These are phyloP conservation scores for Fusarium oxysporum DNA, from an alignment of 2,329 filamentous ascomycete genomes.

Conservation along the genomic window DNA sequence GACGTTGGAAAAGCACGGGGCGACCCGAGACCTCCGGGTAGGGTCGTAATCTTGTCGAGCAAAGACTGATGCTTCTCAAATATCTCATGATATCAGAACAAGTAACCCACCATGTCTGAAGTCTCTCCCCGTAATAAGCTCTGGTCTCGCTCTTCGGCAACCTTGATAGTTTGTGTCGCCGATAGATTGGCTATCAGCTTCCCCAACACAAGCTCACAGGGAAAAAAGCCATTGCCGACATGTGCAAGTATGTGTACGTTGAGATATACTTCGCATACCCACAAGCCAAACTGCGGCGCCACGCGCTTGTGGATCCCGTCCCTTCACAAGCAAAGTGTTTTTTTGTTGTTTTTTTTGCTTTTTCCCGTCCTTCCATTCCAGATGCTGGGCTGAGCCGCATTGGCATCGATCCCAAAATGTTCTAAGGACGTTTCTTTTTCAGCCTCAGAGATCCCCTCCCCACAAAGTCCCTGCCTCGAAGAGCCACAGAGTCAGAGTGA, in stretches of 20 bases:
- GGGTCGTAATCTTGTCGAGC: conserved; percentile 2
- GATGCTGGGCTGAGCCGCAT: conserved; percentile 38
- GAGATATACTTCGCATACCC: conserved; percentile 30
- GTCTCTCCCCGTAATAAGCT: neutral
- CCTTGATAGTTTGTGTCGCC: neutral
- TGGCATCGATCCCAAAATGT: conserved; percentile 37
- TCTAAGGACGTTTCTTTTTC: conserved; percentile 35
- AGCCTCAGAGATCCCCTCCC: conserved; percentile 40
- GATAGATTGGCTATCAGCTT: neutral
- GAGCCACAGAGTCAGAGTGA: conserved; percentile 1
- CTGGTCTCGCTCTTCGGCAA: neutral
- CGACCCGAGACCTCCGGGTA: conserved; percentile 14
- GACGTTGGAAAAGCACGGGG: conserved; percentile 9
- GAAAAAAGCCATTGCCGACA: conserved; percentile 10
- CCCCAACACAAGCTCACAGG: neutral
- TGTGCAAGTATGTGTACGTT: conserved; percentile 31
- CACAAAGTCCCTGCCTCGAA: conserved; percentile 20
- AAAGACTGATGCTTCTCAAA: conserved; percentile 6
- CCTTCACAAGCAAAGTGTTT: conserved; percentile 12
- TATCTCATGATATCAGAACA: conserved; percentile 27
- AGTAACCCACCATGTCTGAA: conserved; percentile 9
- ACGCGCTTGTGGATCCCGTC: conserved; percentile 40
- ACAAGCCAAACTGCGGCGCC: conserved; percentile 37
- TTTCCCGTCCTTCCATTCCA: conserved; percentile 36
- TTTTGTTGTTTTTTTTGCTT: conserved; percentile 4